phyloP scores from a whole-genome alignment of 2,329 filamentous ascomycete genomes.

The Aspergillus hortae region DNA sequence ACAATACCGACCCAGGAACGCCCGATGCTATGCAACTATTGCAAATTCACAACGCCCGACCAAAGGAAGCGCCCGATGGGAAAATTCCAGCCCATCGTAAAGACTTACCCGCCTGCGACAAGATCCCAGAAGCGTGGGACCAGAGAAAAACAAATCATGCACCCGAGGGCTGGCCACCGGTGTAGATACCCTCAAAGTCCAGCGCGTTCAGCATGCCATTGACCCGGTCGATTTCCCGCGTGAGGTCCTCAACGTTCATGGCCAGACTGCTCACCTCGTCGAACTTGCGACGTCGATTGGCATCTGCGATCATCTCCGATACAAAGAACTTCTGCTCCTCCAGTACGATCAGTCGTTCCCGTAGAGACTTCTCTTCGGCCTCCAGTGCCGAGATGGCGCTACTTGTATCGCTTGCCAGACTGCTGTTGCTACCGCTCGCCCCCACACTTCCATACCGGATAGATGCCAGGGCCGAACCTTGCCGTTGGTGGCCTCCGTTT shows the following conservation, averaged over 20 bases:
- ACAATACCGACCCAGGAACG: background rate
- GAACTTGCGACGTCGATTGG: constrained; percentile 72
- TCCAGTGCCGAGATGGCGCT: constrained; percentile 66
- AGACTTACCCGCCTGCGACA: too few relatives aligned
- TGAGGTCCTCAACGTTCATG: constrained; percentile 77
- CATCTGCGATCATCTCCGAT: constrained; percentile 75
- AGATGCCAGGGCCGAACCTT: constrained; percentile 50
- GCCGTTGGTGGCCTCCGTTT: constrained; percentile 23
- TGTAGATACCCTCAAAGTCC: constrained; percentile 58
- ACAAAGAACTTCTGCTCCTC: constrained; percentile 93
- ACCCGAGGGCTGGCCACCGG: constrained; percentile 12
- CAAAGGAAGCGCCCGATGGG: background rate
- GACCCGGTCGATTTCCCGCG: constrained; percentile 68
- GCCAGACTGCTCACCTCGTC: constrained; percentile 80
- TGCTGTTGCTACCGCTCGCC: constrained; percentile 48
- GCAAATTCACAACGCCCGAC: background rate
- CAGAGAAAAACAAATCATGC: background rate
- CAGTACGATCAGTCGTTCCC: constrained; percentile 75
- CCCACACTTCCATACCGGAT: constrained; percentile 57
- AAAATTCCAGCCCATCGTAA: too few relatives aligned
- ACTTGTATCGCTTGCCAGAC: constrained; percentile 52
- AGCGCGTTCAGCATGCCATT: constrained; percentile 63
- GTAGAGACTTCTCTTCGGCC: constrained; percentile 75
- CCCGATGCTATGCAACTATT: constrained; percentile 6
- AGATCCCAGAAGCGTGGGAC: too few relatives aligned